Evolutionary conservation across 805 yeast genomes (phyloP).

Genomic region (Dipodascus geniculatus): DNA sequence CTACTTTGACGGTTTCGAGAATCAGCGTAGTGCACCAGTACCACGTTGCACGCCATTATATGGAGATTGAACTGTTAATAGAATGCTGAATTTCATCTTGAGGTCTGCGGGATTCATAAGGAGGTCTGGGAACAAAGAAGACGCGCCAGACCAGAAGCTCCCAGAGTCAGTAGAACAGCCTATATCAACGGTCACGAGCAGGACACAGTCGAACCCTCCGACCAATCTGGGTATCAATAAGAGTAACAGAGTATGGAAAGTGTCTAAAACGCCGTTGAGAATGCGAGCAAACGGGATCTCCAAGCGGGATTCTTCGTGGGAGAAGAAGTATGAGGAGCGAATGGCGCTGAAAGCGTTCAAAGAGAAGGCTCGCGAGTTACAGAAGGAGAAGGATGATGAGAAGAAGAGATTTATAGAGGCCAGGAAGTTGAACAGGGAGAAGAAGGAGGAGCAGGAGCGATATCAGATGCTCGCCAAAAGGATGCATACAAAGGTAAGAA

Average conservation of each 20-base stretch:
- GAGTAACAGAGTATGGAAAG: background rate
- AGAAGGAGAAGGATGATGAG: background rate
- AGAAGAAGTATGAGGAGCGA: background rate
- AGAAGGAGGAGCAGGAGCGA: background rate
- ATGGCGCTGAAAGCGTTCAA: background rate
- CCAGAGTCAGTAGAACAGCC: too few relatives aligned
- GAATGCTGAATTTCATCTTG: background rate
- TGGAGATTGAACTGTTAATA: too few relatives aligned
- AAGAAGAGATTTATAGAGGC: background rate
- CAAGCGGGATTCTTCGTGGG: background rate
- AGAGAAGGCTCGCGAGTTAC: background rate
- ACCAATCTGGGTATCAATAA: background rate
- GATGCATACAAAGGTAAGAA: background rate
- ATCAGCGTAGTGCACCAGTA: too few relatives aligned
- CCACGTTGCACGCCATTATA: too few relatives aligned
- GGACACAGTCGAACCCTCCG: too few relatives aligned
- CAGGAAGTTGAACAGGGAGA: background rate
- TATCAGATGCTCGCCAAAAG: background rate
- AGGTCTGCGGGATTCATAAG: background rate
- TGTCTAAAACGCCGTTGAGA: background rate
- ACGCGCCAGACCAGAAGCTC: background rate
- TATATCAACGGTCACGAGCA: too few relatives aligned
- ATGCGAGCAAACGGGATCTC: background rate
- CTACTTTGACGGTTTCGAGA: background rate
- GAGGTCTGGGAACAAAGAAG: background rate